A percentile compares a stretch with the other conserved stretches of the same genome.
Evolutionary conservation across 441 rosid species (phyloP).

Genomic region (Geranium incanum): DNA sequence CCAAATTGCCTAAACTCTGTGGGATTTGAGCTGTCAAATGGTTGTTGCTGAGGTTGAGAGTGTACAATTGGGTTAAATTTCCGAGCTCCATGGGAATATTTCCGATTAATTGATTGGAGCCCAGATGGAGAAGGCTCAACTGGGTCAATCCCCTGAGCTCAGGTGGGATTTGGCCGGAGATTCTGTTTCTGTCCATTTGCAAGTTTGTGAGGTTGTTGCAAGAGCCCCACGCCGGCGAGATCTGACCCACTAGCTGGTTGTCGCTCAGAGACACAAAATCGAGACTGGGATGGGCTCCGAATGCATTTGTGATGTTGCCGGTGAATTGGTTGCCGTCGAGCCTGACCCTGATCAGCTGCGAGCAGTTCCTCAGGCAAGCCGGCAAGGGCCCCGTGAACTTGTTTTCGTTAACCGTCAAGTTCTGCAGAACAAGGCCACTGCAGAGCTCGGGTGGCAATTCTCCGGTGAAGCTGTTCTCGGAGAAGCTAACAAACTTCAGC

Average conservation of each 20-base stretch:
- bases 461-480: conserved; percentile 55
- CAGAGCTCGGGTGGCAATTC: conserved; percentile 55
- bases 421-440: conserved; percentile 35
- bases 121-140: conserved; percentile 35
- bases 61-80: conserved; percentile 32
- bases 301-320: conserved; percentile 42
- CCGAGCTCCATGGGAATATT: conserved; percentile 43
- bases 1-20: conserved; percentile 27
- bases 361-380: conserved; percentile 49
- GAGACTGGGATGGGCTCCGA: conserved; percentile 44
- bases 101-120: conserved; percentile 42
- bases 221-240: conserved; percentile 53
- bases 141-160: conserved; percentile 40
- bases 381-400: conserved; percentile 53
- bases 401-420: conserved; percentile 39
- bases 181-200: conserved; percentile 41
- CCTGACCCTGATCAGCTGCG: conserved; percentile 36
- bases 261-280: conserved; percentile 31
- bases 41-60: conserved; percentile 46
- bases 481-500: conserved; percentile 42
- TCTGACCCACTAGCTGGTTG: conserved; percentile 43
- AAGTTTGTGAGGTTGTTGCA: conserved; percentile 46
- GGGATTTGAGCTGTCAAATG: conserved; percentile 41
- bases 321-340: conserved; percentile 48
- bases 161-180: conserved; percentile 44